Conservation (phyloP, 176 grass and related monocot genomes). For the Dactylis glomerata region DNA sequence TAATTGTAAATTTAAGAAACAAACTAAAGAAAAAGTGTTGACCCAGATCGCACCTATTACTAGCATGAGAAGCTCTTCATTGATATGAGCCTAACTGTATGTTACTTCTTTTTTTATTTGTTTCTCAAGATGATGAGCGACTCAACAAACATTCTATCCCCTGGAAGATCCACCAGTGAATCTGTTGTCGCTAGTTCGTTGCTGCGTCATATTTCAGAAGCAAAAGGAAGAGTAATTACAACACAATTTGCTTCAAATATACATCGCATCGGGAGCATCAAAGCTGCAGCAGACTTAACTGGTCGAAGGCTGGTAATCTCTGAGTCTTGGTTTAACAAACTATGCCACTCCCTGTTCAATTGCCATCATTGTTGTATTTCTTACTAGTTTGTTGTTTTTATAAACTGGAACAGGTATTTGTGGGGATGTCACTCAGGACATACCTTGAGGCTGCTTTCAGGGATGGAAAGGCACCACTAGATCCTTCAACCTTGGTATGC, state of each 20-base stretch:
- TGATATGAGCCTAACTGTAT: conserved; percentile 22
- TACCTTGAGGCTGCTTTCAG: conserved; percentile 99
- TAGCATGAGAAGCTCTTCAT: neutral
- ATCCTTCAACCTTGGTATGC: conserved; percentile 98
- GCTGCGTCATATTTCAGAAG: conserved; percentile 76
- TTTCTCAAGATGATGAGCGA: conserved; percentile 96
- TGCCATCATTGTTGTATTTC: conserved; percentile 16
- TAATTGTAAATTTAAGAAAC: neutral
- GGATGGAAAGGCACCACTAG: conserved; percentile 96
- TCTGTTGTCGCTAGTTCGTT: conserved; percentile 85
- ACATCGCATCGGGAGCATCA: conserved; percentile 97
- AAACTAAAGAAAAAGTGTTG: neutral
- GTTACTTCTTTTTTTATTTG: neutral
- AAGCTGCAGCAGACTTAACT: conserved; percentile 95
- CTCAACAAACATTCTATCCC: conserved; percentile 96
- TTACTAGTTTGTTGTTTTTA: conserved; percentile 23
- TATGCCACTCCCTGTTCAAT: neutral
- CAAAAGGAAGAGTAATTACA: conserved; percentile 96
- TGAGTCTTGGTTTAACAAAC: conserved; percentile 18
- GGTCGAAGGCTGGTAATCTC: conserved; percentile 79
- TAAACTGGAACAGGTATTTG: conserved; percentile 77
- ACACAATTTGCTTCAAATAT: conserved; percentile 99
- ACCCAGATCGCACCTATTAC: conserved; percentile 1
- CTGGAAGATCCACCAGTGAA: conserved; percentile 96
- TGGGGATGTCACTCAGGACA: conserved; percentile 97